A percentile compares a stretch with the other conserved stretches of the same genome.
Conservation (phyloP, 495 filamentous ascomycete genomes). For the Parmelia sp. region DNA sequence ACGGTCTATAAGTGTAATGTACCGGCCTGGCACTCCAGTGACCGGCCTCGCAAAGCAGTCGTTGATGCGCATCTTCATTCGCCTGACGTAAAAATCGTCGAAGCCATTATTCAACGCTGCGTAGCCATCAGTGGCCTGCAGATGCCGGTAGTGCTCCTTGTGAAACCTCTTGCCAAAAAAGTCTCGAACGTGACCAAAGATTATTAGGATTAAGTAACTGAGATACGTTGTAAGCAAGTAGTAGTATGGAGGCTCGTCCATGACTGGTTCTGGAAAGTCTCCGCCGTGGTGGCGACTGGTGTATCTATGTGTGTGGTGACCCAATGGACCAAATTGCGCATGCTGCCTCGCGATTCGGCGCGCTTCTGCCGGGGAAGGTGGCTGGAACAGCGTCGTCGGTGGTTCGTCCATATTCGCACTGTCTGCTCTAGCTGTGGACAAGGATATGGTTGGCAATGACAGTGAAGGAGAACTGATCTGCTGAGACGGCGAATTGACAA, state of each 20-base stretch:
- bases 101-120: constrained; percentile 97
- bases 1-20: constrained; percentile 86
- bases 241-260: constrained; percentile 96
- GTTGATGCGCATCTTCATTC: constrained; percentile 88
- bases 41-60: constrained; percentile 91
- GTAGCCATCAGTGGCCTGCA: constrained; percentile 80
- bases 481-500: constrained; percentile 51
- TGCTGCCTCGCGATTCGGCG: constrained; percentile 67
- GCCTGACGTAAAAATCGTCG: constrained; percentile 94
- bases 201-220: constrained; percentile 91
- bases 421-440: constrained; percentile 80
- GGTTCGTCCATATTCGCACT: constrained; percentile 67
- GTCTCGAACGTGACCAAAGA: constrained; percentile 90
- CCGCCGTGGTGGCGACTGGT: constrained; percentile 76
- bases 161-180: constrained; percentile 97
- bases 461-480: constrained; percentile 64
- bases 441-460: constrained; percentile 83
- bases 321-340: constrained; percentile 87
- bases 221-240: constrained; percentile 95
- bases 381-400: constrained; percentile 81
- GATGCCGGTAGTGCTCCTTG: constrained; percentile 71
- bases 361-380: constrained; percentile 80
- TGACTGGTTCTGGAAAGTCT: constrained; percentile 71
- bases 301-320: constrained; percentile 73
- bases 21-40: constrained; percentile 89